Evolutionary conservation across 768 basidiomycete species (phyloP), one percentile per base, ranked within the genome.

Genomic region (Myochromella boudieri): DNA sequence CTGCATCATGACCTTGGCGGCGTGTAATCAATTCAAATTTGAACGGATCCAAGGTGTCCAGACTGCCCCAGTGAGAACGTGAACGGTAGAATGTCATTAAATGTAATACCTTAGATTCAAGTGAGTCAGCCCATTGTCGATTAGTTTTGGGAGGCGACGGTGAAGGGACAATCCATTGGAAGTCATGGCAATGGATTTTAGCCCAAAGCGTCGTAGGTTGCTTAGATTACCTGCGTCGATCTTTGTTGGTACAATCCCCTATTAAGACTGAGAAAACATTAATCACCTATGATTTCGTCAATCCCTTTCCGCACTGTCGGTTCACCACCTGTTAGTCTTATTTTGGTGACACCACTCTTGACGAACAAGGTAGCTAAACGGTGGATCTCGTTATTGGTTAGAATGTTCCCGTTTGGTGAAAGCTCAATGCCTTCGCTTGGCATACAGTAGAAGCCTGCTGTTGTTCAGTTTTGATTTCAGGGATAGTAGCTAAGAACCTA

Each of bases 381-480:
- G 32, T 87, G 61, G 22, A 94, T 67, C 61, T 95, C 91, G 41
- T 82, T 77, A 52, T 91, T 83, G 0, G 86, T 82, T 29, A 95
- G 74, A 47, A 91, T 75, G 48, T 87, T 75, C 8, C 72, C 71
- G 26, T 70, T 68, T 2, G 90, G 91, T 10, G 87, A 84, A 21
- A 93, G 74, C 42, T 85, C 78, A 4, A 93, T 69, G 25, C 91
- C 90, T 59, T 87, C 82, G 42, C 75, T 79, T 2, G 91, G 91
- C 91, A 94, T 95, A 59, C 91, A 94, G 61, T 95, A 95, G 57
- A 91, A 91, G 56, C 91, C 89, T 94, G 52, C 7, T n/a, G 18
- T 24, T 24, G 8, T 37, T 56, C 38, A 54, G 55, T 51, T 26
- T 25, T 11, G 7, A n/a, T 31, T 18, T 33, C 22, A 37, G 38